Evolutionary conservation across 139 green algal genomes (phyloP).

Genomic region (Coccomyxa sp.): DNA sequence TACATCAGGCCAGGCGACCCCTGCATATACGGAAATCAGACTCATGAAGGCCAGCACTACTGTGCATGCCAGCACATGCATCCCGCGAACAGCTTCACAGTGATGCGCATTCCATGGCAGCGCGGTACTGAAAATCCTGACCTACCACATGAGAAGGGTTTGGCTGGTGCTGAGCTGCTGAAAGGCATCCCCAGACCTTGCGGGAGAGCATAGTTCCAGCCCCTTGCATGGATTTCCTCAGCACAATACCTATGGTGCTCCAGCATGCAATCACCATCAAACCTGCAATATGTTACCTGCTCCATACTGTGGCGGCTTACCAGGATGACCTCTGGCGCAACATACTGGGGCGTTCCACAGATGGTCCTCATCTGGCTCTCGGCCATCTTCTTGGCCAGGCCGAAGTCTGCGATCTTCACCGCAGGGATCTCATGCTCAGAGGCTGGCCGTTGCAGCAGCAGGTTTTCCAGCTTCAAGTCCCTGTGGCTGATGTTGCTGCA

Average conservation of each 20-base stretch:
- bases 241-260: too few relatives aligned
- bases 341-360: slow-evolving; percentile 89
- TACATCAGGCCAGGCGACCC: slow-evolving; percentile 37
- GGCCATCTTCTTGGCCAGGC: slow-evolving; percentile 68
- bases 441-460: slow-evolving; percentile 60
- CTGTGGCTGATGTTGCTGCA: slow-evolving; percentile 72
- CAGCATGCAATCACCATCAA: too few relatives aligned
- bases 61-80: not conserved
- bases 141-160: too few relatives aligned
- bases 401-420: slow-evolving; percentile 84
- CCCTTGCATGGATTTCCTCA: too few relatives aligned
- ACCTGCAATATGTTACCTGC: too few relatives aligned
- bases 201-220: too few relatives aligned
- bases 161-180: too few relatives aligned
- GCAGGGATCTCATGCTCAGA: slow-evolving; percentile 58
- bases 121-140: not conserved
- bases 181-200: too few relatives aligned
- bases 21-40: too few relatives aligned
- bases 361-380: slow-evolving; percentile 67
- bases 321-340: slow-evolving; percentile 90
- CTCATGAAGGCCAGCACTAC: too few relatives aligned
- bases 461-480: slow-evolving; percentile 95
- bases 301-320: too few relatives aligned
- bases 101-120: not conserved
- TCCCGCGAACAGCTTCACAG: not conserved